These are phyloP conservation scores for Saprolegnia diclina DNA, from an alignment of 352 stramenopile genomes.

Conservation along the genomic window DNA sequence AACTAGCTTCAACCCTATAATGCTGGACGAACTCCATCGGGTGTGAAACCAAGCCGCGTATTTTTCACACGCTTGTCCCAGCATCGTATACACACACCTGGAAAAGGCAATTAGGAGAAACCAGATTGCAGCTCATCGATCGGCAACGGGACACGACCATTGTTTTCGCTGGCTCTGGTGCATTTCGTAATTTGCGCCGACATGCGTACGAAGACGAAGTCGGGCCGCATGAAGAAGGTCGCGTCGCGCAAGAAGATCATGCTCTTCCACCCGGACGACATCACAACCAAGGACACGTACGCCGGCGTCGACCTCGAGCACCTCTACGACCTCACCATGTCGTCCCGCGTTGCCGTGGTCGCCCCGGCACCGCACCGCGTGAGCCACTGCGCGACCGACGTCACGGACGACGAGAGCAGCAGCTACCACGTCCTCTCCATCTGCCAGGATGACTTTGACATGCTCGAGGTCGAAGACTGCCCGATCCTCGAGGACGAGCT, in stretches of 20 bases:
- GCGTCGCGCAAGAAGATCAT: not conserved
- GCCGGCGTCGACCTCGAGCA: conserved; percentile 1
- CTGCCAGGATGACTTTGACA: not conserved
- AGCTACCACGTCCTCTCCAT: not conserved
- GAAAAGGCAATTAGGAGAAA: no score
- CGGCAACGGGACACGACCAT: not conserved
- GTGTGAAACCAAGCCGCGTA: no score
- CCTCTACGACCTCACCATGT: conserved; percentile 13
- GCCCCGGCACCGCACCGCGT: not conserved
- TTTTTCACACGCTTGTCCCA: no score
- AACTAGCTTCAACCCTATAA: no score
- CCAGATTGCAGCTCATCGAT: not conserved
- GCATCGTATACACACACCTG: no score
- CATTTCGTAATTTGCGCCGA: not conserved
- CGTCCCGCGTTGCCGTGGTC: not conserved
- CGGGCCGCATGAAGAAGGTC: conserved; percentile 6
- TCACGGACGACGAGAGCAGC: not conserved
- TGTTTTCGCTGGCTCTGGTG: not conserved
- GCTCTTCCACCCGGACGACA: conserved; percentile 3
- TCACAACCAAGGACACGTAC: conserved; percentile 7
- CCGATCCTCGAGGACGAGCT: conserved; percentile 8
- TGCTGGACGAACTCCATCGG: no score
- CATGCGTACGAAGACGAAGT: not conserved
- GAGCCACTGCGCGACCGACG: not conserved
- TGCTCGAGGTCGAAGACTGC: not conserved